These are phyloP conservation scores for Lentinus tigrinus DNA, from an alignment of 768 basidiomycete species.

Conservation along the genomic window DNA sequence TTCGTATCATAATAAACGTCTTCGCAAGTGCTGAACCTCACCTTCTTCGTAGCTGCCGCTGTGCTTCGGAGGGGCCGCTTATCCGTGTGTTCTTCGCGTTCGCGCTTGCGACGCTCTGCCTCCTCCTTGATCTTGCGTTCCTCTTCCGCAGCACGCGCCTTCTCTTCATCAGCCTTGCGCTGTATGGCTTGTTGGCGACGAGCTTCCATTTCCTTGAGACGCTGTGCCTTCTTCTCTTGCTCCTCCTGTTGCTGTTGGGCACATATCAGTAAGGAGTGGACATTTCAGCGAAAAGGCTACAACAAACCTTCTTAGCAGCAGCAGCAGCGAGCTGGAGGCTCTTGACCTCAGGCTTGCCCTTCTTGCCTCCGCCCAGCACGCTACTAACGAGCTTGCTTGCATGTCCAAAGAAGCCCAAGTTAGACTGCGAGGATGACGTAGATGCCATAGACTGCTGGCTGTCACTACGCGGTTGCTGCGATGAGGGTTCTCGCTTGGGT, in stretches of 20 bases:
- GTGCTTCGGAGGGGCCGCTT: conserved; percentile 57
- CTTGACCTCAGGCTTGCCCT: conserved; percentile 71
- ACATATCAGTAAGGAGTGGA: background rate
- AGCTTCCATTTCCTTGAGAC: conserved; percentile 80
- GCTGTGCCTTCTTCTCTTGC: conserved; percentile 71
- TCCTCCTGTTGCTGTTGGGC: conserved; percentile 80
- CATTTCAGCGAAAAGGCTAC: background rate
- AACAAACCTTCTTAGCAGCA: conserved; percentile 83
- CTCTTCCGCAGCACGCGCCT: conserved; percentile 56
- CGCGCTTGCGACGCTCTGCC: conserved; percentile 74
- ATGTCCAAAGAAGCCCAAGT: conserved; percentile 65
- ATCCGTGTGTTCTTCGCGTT: conserved; percentile 74
- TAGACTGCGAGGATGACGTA: conserved; percentile 36
- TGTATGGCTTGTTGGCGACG: conserved; percentile 70
- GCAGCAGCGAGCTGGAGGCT: conserved; percentile 79
- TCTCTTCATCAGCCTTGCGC: conserved; percentile 80
- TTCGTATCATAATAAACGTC: background rate
- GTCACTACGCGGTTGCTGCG: conserved; percentile 35
- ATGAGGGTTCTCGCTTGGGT: conserved; percentile 24
- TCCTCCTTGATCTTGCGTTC: conserved; percentile 76
- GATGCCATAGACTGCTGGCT: conserved; percentile 60
- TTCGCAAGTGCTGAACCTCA: conserved; percentile 19
- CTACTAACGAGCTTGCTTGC: conserved; percentile 68
- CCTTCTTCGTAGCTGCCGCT: conserved; percentile 52
- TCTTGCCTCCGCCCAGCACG: conserved; percentile 69